Evolutionary conservation across 768 basidiomycete species (phyloP).

Genomic region (Hortiboletus flavorubellus): DNA sequence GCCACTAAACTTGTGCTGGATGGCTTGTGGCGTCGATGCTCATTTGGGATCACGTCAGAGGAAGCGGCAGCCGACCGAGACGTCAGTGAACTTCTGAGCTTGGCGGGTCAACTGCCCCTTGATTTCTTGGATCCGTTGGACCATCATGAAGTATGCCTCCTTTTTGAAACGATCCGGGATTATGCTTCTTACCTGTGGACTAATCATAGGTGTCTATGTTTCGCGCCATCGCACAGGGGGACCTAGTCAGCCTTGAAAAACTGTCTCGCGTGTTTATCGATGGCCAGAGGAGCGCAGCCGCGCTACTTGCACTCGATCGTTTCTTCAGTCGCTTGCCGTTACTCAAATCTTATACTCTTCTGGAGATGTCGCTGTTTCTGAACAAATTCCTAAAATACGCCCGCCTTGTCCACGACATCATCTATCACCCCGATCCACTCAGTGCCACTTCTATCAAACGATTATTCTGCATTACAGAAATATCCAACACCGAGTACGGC

Average conservation of each 20-base stretch:
- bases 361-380: conserved; percentile 9
- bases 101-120: too few relatives aligned
- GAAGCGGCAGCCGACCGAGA: too few relatives aligned
- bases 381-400: not conserved
- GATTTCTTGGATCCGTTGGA: not conserved
- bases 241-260: conserved; percentile 26
- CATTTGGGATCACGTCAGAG: too few relatives aligned
- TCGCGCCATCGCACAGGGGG: not conserved
- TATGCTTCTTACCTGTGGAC: not conserved
- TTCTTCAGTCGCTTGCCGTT: not conserved
- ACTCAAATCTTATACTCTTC: conserved; percentile 23
- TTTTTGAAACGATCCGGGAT: not conserved
- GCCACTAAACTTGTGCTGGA: conserved; percentile 41
- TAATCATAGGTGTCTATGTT: conserved; percentile 30
- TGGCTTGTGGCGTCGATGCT: conserved; percentile 38
- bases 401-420: too few relatives aligned
- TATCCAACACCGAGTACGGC: too few relatives aligned
- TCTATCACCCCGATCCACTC: too few relatives aligned
- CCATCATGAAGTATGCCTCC: conserved; percentile 6
- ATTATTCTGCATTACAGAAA: too few relatives aligned
- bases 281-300: not conserved
- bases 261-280: conserved; percentile 32
- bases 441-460: too few relatives aligned
- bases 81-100: too few relatives aligned
- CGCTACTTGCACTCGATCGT: conserved; percentile 7